Evolutionary conservation across 768 basidiomycete species (phyloP), one percentile per base, ranked within the genome.

Genomic region (Cystobasidium onofrii): DNA sequence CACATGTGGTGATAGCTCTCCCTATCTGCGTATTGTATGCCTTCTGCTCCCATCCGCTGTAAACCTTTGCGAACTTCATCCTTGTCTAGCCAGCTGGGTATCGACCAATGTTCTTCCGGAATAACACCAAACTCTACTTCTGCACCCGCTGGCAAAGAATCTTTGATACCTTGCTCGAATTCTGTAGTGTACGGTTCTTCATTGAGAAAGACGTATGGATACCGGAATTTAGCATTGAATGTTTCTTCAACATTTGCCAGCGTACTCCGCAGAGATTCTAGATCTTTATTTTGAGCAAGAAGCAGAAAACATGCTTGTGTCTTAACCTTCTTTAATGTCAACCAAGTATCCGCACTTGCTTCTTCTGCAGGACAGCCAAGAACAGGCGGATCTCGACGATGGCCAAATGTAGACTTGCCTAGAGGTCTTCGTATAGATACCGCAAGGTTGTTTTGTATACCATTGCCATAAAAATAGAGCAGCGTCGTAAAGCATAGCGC

Each of bases 71-170:
- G 83, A 0, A 90, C 91, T 77, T 85, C 85, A 13, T 84, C 83
- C 80, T 91, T 89, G 79, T 92, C 88, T 74, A 92, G 88, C 85
- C 85, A 90, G 23, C 84, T 82, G 0, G 92, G 92, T 79, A 93
- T 91, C 76, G 82, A 81, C 89, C 89, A 90, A 74, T 89, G 84
- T 2, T 87, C 85, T 25, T 80, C 81, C 18, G 87, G 86, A 29
- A 91, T 86, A 84, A 52, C 67, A 87, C 88, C 69, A 43, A 78
- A 79, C 33, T 63, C 29, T 25, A 79, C 76, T 15, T 54, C 69
- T 1, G 69, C 69, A 1, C 43, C 54, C 33, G 15, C 4, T 9
- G 69, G 69, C 17, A 71, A 36, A 4, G 69, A 33, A 20, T 77
- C 73, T 44, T 57, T 55, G 1, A 80, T 76, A 29, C 77, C 79